These are phyloP conservation scores for Ustilago cynodontis DNA, from an alignment of 1,284 basidiomycete genomes.

Conservation along the genomic window DNA sequence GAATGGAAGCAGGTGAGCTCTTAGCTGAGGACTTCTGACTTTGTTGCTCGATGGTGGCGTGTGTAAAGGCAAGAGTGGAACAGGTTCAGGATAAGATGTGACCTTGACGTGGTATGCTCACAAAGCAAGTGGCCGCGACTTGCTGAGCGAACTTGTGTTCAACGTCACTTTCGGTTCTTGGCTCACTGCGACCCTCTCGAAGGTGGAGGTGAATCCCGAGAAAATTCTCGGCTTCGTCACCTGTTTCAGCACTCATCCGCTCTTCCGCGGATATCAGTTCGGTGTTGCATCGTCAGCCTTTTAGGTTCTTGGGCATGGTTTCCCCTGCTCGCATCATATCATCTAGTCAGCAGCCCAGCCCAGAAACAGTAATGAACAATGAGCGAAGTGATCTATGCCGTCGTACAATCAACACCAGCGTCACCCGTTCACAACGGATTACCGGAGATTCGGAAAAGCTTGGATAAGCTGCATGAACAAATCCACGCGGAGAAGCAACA, in stretches of 20 bases:
- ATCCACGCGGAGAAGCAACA: not conserved
- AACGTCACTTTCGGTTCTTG: conserved; percentile 20
- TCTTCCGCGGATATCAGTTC: conserved; percentile 11
- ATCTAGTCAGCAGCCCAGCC: not conserved
- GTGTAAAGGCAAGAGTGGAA: no score
- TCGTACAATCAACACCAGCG: not conserved
- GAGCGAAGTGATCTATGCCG: not conserved
- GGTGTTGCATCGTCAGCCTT: not conserved
- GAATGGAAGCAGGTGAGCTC: conserved; percentile 7
- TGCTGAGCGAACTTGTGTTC: not conserved
- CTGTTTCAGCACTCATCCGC: conserved; percentile 11
- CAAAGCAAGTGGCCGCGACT: conserved; percentile 5
- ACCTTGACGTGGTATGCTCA: conserved; percentile 4
- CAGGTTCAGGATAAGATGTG: not conserved
- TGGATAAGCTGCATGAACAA: conserved; percentile 34
- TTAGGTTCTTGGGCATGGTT: not conserved
- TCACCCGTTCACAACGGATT: not conserved
- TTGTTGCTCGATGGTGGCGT: no score
- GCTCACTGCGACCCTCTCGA: not conserved
- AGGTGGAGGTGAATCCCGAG: conserved; percentile 3
- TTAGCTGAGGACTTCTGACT: conserved; percentile 7
- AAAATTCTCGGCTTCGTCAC: conserved; percentile 4
- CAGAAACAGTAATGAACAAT: not conserved
- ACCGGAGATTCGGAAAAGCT: conserved; percentile 8
- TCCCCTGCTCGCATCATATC: not conserved